Evolutionary conservation across 2,329 filamentous ascomycete species (phyloP).

Genomic region (Ceratocystis destructans): DNA sequence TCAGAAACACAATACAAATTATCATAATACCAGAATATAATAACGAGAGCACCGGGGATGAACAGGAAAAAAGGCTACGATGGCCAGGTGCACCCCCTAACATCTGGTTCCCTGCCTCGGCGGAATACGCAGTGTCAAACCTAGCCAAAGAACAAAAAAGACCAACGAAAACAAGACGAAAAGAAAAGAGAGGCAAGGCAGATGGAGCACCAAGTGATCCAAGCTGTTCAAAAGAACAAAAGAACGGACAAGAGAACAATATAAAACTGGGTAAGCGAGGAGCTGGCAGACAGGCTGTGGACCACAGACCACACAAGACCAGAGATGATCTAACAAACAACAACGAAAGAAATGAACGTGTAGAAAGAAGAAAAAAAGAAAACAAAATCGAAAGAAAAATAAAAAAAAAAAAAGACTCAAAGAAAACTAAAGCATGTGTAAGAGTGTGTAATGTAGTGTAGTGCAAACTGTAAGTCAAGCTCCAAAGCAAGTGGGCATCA

Average conservation of each 20-base stretch:
- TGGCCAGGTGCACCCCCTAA: too few relatives aligned
- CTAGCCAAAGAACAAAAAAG: not conserved
- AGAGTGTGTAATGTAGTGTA: not conserved
- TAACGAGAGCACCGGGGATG: too few relatives aligned
- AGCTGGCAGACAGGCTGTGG: not conserved
- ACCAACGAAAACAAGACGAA: not conserved
- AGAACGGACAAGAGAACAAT: not conserved
- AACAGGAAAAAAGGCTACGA: too few relatives aligned
- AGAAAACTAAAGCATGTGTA: not conserved
- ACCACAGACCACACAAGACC: not conserved
- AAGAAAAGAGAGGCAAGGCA: not conserved
- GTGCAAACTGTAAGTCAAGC: too few relatives aligned
- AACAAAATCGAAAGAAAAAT: not conserved
- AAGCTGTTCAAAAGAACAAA: not conserved
- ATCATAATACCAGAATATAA: too few relatives aligned
- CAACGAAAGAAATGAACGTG: not conserved
- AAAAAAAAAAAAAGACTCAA: conserved; percentile 1
- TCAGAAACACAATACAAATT: too few relatives aligned
- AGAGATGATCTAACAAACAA: not conserved
- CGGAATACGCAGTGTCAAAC: not conserved
- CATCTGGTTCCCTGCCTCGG: too few relatives aligned
- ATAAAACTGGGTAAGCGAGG: not conserved
- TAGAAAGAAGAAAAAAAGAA: conserved; percentile 6
- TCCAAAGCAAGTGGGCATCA: too few relatives aligned
- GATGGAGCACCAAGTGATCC: not conserved